Evolutionary conservation across 2,329 filamentous ascomycete genomes (phyloP), one percentile per base, ranked within the genome.

Genomic region (Aspergillus aculeatus): DNA sequence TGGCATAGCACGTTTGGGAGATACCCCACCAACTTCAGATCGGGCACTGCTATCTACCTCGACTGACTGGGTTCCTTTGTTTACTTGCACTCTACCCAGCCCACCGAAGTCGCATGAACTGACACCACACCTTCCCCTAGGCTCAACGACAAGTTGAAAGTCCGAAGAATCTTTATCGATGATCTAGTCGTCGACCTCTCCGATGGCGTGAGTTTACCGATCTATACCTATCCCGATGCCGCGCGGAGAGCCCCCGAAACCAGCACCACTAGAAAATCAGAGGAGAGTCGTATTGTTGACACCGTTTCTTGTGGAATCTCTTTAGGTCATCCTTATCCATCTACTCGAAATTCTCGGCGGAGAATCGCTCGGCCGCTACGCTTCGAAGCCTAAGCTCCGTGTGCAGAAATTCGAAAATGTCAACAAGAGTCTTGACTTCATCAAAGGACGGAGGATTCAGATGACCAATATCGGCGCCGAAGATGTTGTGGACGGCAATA

Each of bases 381-480:
- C 95, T 64, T 91, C 94, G 56, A 96, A 94, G 71, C 95, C 95
- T 44, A 97, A 96, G 80, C 84, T 99, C 68, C 92, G 95, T 59
- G 95, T 99, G 55, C 95, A 99, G 80, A 89, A 88, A 68, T 99
- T 98, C 77, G 95, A 99, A 77, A 99, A 99, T 84, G 94, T 95
- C 76, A 98, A 98, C 81, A 89, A 93, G 68, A 91, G 92, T 53
- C 87, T 99, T 63, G 89, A 97, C 77, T 99, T 95, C 71, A 92
- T 99, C 80, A 96, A 91, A 73, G 88, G 86, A 59, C 84, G 92
- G 68, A 89, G 92, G 21, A 98, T 99, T 64, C 94, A 96, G 75
- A 91, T 99, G 89, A 97, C 92, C 67, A 99, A 99, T 69, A 98
- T 98, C 71, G 95, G 95, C 56, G 95, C 95, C 7, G 95, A 98